Evolutionary conservation across 345 rosid genomes (phyloP).

Genomic region (Excoecaria agallocha): DNA sequence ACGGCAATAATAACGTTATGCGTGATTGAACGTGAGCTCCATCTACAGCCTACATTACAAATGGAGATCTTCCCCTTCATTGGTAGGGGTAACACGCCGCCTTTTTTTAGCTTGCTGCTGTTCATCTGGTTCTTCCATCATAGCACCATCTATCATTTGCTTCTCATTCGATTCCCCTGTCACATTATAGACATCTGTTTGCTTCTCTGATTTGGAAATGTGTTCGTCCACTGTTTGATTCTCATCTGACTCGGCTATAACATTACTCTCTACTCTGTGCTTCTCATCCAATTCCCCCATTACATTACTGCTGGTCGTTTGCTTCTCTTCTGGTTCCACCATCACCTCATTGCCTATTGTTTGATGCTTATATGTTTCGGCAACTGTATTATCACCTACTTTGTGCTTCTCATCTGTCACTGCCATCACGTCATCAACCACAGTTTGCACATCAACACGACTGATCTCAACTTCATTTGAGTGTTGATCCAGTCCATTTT

Average conservation of each 20-base stretch:
- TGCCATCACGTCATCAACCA: background rate
- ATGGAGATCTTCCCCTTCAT: conserved; percentile 33
- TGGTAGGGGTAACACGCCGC: conserved; percentile 36
- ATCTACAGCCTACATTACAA: conserved; percentile 17
- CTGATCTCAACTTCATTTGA: conserved; percentile 14
- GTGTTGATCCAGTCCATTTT: conserved; percentile 32
- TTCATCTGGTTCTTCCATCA: background rate
- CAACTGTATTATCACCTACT: background rate
- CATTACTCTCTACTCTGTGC: background rate
- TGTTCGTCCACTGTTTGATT: background rate
- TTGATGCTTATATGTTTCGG: background rate
- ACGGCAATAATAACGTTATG: conserved; percentile 1
- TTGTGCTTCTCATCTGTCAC: conserved; percentile 42
- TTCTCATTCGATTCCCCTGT: background rate
- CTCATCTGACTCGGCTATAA: background rate
- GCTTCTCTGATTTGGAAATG: no score
- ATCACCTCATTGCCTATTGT: background rate
- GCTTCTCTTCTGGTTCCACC: background rate
- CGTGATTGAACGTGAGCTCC: conserved; percentile 1
- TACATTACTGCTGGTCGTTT: background rate
- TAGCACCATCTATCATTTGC: background rate
- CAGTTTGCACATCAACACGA: conserved; percentile 10
- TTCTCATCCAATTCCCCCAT: background rate
- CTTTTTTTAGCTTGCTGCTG: conserved; percentile 54
- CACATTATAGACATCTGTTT: no score